These are phyloP conservation scores for Chlorella sp. DNA, from an alignment of 139 green algal genomes.

Conservation along the genomic window DNA sequence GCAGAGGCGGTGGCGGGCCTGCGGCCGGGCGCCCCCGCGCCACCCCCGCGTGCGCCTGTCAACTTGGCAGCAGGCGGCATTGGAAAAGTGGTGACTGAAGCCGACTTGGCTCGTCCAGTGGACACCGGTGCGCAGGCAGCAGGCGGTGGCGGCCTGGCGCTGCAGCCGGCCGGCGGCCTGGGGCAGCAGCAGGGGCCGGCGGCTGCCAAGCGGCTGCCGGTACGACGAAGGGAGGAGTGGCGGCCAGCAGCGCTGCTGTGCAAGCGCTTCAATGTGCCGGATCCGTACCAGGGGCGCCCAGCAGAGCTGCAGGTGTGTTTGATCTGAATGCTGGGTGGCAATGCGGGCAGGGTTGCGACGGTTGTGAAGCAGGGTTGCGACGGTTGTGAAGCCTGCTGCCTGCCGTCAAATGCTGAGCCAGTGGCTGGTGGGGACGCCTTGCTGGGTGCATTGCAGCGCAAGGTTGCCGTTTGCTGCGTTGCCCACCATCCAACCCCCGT, in stretches of 20 bases:
- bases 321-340: too few relatives aligned
- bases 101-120: neutral
- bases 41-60: neutral
- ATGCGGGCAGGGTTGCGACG: too few relatives aligned
- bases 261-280: slow-evolving; percentile 90
- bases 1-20: slow-evolving; percentile 21
- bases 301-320: slow-evolving; percentile 29
- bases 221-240: slow-evolving; percentile 79
- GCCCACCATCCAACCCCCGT: too few relatives aligned
- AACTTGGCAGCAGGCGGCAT: slow-evolving; percentile 1
- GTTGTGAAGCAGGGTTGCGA: too few relatives aligned
- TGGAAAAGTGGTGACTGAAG: neutral
- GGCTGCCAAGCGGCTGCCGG: slow-evolving; percentile 28
- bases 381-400: too few relatives aligned
- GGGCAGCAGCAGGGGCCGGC: neutral
- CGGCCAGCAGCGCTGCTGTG: slow-evolving; percentile 90
- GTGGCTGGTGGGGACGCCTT: too few relatives aligned
- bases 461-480: too few relatives aligned
- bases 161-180: neutral
- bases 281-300: slow-evolving; percentile 79
- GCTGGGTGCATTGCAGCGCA: too few relatives aligned
- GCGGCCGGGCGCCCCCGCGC: slow-evolving; percentile 18
- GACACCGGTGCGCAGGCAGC: neutral
- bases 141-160: neutral
- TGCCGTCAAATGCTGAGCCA: too few relatives aligned